Conservation (phyloP, 148 eudicot genomes). For the Chenopodium suecicum region DNA sequence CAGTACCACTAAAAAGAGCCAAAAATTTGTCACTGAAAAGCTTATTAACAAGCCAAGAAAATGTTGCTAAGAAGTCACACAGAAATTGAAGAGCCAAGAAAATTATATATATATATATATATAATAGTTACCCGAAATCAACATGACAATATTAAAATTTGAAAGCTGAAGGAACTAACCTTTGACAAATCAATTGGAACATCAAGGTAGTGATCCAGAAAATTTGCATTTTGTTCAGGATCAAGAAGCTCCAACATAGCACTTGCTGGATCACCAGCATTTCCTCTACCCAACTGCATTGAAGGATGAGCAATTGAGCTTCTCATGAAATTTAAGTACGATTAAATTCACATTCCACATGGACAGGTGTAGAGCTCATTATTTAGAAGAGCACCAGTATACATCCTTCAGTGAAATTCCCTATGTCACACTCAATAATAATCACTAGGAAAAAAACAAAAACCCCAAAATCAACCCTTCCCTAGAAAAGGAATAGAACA, state of each 20-base stretch:
- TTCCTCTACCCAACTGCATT: constrained; percentile 89
- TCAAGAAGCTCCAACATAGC: constrained; percentile 99
- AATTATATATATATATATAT: too few relatives aligned
- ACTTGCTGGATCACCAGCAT: constrained; percentile 99
- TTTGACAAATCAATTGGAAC: constrained; percentile 94
- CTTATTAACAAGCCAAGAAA: background rate
- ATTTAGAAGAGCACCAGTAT: background rate
- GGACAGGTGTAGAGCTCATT: background rate
- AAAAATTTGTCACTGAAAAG: background rate
- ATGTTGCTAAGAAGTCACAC: background rate
- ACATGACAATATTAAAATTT: background rate
- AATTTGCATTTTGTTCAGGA: constrained; percentile 98
- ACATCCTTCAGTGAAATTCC: background rate
- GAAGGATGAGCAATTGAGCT: constrained; percentile 12
- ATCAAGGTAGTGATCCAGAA: constrained; percentile 97
- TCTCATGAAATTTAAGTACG: background rate
- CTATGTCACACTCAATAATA: background rate
- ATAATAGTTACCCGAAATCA: too few relatives aligned
- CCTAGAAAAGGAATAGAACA: background rate
- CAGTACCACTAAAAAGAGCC: too few relatives aligned
- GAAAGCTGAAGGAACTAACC: constrained; percentile 41
- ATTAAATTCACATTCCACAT: background rate
- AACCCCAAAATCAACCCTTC: background rate
- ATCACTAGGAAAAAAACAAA: background rate
- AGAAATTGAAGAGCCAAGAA: background rate